Base-by-base conservation (phyloP, 805 yeast genomes). In the Yarrowia deformans region DNA sequence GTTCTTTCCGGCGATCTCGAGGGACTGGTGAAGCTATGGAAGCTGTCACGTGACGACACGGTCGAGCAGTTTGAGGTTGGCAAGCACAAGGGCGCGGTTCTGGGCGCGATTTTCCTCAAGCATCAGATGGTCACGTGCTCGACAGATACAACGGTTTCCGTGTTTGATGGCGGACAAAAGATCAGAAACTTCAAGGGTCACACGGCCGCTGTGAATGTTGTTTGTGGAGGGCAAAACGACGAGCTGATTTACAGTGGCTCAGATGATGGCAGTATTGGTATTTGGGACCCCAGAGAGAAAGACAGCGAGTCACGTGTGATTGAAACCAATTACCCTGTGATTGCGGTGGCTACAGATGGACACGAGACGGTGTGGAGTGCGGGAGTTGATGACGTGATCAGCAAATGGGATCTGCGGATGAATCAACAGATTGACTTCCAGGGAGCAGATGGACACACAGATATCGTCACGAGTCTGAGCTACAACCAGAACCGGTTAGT, bases 271-370 rank as follows among this genome's bases (percentile, higher is more conserved):
- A 70, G 78, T 2, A 80, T 85, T 0, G 79, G 80, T 9, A 66
- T 88, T 1, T 91, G 94, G 94, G 97, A 91, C 72, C 77, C 81
- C 32, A 78, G 92, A 69, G 80, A 83, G n/a, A 88, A 85, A 72
- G 72, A 73, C 2, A 79, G 84, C 1, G 79, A 83, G 0, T 71
- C 75, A 1, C 73, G 72, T 9, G 77, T 86, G 68, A 64, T 70
- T 50, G 75, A 78, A 29, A 82, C 88, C 0, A 82, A 82, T 1
- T 88, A 81, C 73, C 95, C 97, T 0, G 72, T 90, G 0, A 76
- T 90, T 23, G 80, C 90, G 0, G 84, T 85, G 8, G 83, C 81
- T 8, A 73, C 79, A 70, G 82, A 72, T 73, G 73, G 75, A 2
- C 87, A 84, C 1, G 76, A 78, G 16, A 77, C 79, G 14, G 73